Base-by-base conservation (phyloP, 495 filamentous ascomycete species). In the Bacidia rubella region DNA sequence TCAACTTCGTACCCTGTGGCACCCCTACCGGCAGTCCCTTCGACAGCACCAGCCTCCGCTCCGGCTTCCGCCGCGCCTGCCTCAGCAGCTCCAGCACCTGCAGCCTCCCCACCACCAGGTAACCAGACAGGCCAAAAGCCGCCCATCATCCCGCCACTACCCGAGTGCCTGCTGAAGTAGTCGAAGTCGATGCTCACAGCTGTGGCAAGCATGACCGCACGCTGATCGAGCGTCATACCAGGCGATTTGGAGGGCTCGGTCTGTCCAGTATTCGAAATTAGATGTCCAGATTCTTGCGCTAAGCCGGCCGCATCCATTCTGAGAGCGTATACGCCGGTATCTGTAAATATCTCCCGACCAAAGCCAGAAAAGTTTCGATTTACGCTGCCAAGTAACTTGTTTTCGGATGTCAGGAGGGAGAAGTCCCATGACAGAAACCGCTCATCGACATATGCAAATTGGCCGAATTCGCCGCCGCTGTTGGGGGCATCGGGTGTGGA, bases 141-240 rank as follows among this genome's bases (percentile, higher is more conserved):
- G 23, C 69, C 63, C 2, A 69, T 71, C 2, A 70, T 71, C 22
- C 74, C 71, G 10, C 68, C 52, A 17, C 47, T 22, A 4, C 68
- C 61, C 43, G 73, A 78, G 51, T 81, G 73, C 2, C 80, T 71
- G 55, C 78, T 82, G 65, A 86, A 86, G 60, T 85, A 86, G 61
- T 86, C 82, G 53, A 84, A 86, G 62, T 85, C 82, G 47, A 85
- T 68, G 45, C 74, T 82, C 17, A 85, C 80, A 17, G 82, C 82
- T 1, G 80, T 82, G 17, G 82, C 82, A 26, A 86, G 69, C 81
- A 85, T 84, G 22, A 85, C 74, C 1, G 82, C 81, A 35, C 82
- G 73, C 65, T 85, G 80, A 57, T 85, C 82, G 5, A 86, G 71
- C 19, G 79, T 82, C 80, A 86, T 81, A 0, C 74, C 79, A 1